Percentiles rank a stretch among this genome's conserved stretches.
These are phyloP conservation scores for Kwoniella dendrophila DNA, from an alignment of 768 basidiomycete species.

Conservation along the genomic window DNA sequence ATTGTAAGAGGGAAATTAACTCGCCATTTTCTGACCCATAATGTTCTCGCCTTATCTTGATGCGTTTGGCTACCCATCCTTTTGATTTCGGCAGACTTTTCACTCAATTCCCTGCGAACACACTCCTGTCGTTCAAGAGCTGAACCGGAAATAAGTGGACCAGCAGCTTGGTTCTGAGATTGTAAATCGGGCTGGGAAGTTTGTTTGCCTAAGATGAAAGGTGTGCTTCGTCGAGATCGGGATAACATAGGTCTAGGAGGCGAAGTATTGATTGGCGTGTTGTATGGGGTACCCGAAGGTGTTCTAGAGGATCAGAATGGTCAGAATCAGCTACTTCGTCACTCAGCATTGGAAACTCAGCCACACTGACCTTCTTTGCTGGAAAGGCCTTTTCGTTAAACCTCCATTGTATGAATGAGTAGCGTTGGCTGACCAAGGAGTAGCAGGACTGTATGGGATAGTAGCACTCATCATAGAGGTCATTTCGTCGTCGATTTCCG, in stretches of 20 bases:
- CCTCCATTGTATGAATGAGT: conserved; percentile 1
- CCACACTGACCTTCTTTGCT: conserved; percentile 27
- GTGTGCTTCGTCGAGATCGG: conserved; percentile 22
- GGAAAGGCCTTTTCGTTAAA: conserved; percentile 29
- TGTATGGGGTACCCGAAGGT: conserved; percentile 15
- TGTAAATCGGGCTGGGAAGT: conserved; percentile 6
- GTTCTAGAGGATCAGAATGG: conserved; percentile 1
- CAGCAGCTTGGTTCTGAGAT: background rate
- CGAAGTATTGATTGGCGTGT: conserved; percentile 7
- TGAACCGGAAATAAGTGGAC: conserved; percentile 1
- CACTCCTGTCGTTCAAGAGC: conserved; percentile 21
- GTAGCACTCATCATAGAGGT: conserved; percentile 10
- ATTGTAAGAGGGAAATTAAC: background rate
- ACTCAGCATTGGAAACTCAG: background rate
- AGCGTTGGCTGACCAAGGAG: conserved; percentile 23
- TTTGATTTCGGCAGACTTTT: conserved; percentile 26
- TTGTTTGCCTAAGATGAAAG: conserved; percentile 20
- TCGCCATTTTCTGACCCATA: conserved; percentile 43
- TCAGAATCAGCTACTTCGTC: background rate
- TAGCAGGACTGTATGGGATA: conserved; percentile 9
- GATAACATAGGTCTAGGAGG: conserved; percentile 26
- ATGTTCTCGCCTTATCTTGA: conserved; percentile 35
- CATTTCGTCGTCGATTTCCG: conserved; percentile 27
- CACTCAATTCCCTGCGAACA: conserved; percentile 20
- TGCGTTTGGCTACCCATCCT: conserved; percentile 15